Conservation (phyloP, 2,329 filamentous ascomycete species). For the Neonectria ditissima region DNA sequence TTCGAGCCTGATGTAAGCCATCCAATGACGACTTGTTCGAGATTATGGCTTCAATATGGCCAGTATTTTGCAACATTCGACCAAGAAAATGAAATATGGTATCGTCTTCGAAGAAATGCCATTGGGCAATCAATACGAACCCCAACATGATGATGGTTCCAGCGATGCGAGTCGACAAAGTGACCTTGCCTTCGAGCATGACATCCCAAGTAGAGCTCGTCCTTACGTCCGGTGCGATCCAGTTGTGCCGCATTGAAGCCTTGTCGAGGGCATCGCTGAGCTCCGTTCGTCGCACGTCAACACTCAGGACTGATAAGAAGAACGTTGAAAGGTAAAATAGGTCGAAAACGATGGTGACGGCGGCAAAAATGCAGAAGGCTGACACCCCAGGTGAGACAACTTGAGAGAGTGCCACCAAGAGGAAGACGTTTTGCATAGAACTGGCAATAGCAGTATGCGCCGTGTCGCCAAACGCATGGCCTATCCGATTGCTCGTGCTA, state of each 20-base stretch:
- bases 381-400: slow-evolving; percentile 77
- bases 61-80: slow-evolving; percentile 39
- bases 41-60: slow-evolving; percentile 40
- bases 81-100: slow-evolving; percentile 51
- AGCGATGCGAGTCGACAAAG: slow-evolving; percentile 79
- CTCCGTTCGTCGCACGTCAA: slow-evolving; percentile 82
- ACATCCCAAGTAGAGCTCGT: slow-evolving; percentile 64
- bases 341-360: slow-evolving; percentile 80
- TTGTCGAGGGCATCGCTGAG: slow-evolving; percentile 77
- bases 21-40: slow-evolving; percentile 57
- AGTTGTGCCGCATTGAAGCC: slow-evolving; percentile 58
- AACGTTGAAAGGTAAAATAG: slow-evolving; percentile 84
- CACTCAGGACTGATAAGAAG: slow-evolving; percentile 81
- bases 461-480: slow-evolving; percentile 79
- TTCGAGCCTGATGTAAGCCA: slow-evolving; percentile 78
- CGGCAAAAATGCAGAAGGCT: slow-evolving; percentile 81
- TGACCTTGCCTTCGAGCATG: slow-evolving; percentile 72
- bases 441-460: slow-evolving; percentile 76
- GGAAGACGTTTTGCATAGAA: slow-evolving; percentile 74
- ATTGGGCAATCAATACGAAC: slow-evolving; percentile 79
- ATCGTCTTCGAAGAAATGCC: slow-evolving; percentile 78
- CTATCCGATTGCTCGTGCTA: slow-evolving; percentile 75
- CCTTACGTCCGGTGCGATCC: slow-evolving; percentile 40
- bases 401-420: slow-evolving; percentile 74
- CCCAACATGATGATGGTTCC: slow-evolving; percentile 79